Evolutionary conservation across 306 rosid genomes (phyloP), one percentile per base, ranked within the genome.

Genomic region (Corylus americana): DNA sequence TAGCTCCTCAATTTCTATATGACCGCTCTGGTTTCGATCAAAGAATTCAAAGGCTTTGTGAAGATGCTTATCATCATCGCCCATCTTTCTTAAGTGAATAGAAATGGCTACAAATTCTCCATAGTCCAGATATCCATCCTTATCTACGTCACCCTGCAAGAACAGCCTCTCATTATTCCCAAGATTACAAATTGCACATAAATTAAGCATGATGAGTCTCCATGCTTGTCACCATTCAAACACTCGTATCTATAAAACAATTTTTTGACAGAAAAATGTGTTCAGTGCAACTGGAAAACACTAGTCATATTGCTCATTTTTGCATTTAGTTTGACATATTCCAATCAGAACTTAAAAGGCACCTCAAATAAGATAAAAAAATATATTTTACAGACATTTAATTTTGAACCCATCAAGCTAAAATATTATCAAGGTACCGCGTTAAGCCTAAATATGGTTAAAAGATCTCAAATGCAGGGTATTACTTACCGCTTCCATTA

Each of bases 401-500:
- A 53, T 35, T 73, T 47, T 55, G 50, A 37, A 51, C 48, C 55
- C 27, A 20, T 76, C 55, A 62, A 47, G 22, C 55, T 17, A n/a
- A 79, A 37, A 37, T 5, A 39, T 17, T 39, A 67, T 42, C 71
- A 67, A 4, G 27, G 25, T 68, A 27, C 72, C 6, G 37, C 13
- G 35, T 10, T 7, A 25, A 42, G 59, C 76, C 44, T 14, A 63
- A 53, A 6, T 17, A 31, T 6, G 61, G 62, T 67, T n/a, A 48
- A 78, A 80, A 58, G 49, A 75, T 67, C 54, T 55, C 45, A 73
- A 77, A 69, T 27, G 71, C 48, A 73, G 74, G 80, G 72, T 53
- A 54, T 62, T 45, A 87, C 99, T 93, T 87, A 96, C 99, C 74
- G 99, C 98, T 77, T 96, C 98, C 98, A 96, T 91, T 63, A 96